These are phyloP conservation scores for Vitis riparia DNA, from an alignment of 164 flowering plant genomes.

Conservation along the genomic window DNA sequence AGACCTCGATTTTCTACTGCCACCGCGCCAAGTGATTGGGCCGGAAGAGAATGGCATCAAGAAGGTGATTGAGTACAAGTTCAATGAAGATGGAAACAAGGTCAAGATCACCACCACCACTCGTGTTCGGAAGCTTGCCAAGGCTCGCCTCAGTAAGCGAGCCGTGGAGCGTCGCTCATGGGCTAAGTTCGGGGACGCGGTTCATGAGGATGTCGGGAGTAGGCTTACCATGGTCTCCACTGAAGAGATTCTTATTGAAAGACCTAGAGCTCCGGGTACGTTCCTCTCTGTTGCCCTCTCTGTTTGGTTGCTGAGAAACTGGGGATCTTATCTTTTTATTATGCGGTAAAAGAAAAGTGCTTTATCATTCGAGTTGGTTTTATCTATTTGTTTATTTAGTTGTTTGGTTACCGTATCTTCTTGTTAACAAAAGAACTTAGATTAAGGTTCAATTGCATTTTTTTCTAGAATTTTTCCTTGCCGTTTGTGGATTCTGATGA, in stretches of 20 bases:
- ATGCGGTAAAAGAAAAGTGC: too few species aligned
- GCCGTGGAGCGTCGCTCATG: slow-evolving; percentile 81
- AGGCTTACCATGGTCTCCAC: slow-evolving; percentile 85
- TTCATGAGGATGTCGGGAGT: slow-evolving; percentile 59
- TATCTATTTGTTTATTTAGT: too few species aligned
- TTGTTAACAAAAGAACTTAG: too few species aligned
- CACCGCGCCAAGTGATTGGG: slow-evolving; percentile 67
- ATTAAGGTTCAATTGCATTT: too few species aligned
- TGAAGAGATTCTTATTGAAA: slow-evolving; percentile 79
- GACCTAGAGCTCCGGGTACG: slow-evolving; percentile 78
- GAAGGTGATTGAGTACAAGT: slow-evolving; percentile 72
- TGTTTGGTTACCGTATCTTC: too few species aligned
- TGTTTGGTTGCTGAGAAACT: not conserved
- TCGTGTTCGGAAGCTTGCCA: slow-evolving; percentile 66
- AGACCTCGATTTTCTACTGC: slow-evolving; percentile 70
- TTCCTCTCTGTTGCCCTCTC: not conserved
- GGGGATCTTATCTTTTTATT: too few species aligned
- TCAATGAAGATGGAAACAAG: slow-evolving; percentile 72
- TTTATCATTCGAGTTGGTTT: too few species aligned
- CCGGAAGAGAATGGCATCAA: slow-evolving; percentile 83
- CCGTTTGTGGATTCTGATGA: too few species aligned
- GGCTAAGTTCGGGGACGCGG: slow-evolving; percentile 87
- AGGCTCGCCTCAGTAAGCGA: slow-evolving; percentile 69
- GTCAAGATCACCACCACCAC: slow-evolving; percentile 79
- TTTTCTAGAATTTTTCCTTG: too few species aligned